These are phyloP conservation scores for Citrus trifoliata DNA, from an alignment of 345 rosid species.

Conservation along the genomic window DNA sequence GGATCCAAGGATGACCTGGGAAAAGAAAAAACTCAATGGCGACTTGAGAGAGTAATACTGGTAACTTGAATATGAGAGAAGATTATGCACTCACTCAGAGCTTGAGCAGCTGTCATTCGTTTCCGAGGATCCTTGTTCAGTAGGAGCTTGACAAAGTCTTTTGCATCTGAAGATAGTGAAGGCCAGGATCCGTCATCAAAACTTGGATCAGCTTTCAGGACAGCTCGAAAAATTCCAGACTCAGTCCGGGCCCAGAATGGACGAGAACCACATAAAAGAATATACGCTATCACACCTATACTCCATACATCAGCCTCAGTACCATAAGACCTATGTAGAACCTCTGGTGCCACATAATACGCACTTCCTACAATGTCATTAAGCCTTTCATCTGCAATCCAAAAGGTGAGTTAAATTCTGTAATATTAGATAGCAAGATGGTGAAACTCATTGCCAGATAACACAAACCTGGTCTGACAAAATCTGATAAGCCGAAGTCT, in stretches of 20 bases:
- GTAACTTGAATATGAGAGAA: conserved; percentile 16
- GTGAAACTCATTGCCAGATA: not conserved
- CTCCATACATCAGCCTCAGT: conserved; percentile 99
- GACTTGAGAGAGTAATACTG: conserved; percentile 9
- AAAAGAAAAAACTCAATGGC: conserved; percentile 9
- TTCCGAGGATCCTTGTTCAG: conserved; percentile 84
- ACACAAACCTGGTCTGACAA: conserved; percentile 86
- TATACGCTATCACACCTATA: conserved; percentile 91
- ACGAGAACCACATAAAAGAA: conserved; percentile 92
- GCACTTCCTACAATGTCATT: conserved; percentile 98
- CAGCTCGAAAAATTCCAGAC: conserved; percentile 89
- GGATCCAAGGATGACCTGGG: conserved; percentile 94
- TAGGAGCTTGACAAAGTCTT: conserved; percentile 79
- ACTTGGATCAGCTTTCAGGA: conserved; percentile 86
- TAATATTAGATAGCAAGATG: not conserved
- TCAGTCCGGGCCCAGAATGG: conserved; percentile 99
- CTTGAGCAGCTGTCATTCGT: conserved; percentile 95
- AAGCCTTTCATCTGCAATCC: conserved; percentile 73
- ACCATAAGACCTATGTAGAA: conserved; percentile 84
- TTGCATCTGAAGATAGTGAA: conserved; percentile 75
- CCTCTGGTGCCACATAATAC: conserved; percentile 97
- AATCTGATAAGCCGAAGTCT: conserved; percentile 96
- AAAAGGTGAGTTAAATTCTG: conserved; percentile 1
- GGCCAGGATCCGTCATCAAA: conserved; percentile 94
- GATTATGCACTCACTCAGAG: conserved; percentile 58